Evolutionary conservation across 177 flowering plant genomes (phyloP).

Genomic region (Tripterygium wilfordii): DNA sequence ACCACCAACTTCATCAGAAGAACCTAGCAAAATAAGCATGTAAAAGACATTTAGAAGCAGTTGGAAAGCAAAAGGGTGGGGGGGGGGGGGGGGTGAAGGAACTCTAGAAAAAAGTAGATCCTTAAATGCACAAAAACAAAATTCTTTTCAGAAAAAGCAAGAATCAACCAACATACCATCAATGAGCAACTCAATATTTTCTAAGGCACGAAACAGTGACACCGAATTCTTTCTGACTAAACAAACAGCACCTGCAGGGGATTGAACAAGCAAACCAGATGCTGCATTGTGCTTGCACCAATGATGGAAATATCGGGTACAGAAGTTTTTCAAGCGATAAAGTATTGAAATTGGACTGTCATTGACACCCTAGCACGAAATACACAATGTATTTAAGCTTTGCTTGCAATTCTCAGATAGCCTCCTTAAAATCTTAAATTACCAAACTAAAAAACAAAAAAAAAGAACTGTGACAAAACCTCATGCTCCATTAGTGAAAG

Average conservation of each 20-base stretch:
- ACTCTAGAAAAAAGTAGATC: too few species aligned
- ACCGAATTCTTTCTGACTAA: slow-evolving; percentile 62
- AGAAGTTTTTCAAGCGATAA: slow-evolving; percentile 65
- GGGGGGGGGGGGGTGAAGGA: too few species aligned
- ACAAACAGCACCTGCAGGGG: slow-evolving; percentile 59
- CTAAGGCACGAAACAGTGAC: slow-evolving; percentile 67
- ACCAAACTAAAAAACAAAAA: neutral
- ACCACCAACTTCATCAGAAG: slow-evolving; percentile 42
- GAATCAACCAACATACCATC: slow-evolving; percentile 46
- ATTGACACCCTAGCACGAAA: slow-evolving; percentile 42
- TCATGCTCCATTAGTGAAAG: slow-evolving; percentile 65
- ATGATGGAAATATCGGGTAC: slow-evolving; percentile 54
- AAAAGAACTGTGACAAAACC: slow-evolving; percentile 40
- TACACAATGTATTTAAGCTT: slow-evolving; percentile 7
- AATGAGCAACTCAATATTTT: slow-evolving; percentile 61
- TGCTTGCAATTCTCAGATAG: neutral
- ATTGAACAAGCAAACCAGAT: slow-evolving; percentile 53
- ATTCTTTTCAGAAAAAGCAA: neutral
- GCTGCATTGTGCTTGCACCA: slow-evolving; percentile 76
- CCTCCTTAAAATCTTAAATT: too few species aligned
- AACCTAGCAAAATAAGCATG: slow-evolving; percentile 34
- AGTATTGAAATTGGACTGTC: slow-evolving; percentile 47
- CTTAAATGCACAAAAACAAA: too few species aligned
- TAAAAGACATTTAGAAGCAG: neutral
- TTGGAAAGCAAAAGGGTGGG: too few species aligned